Base-by-base conservation (phyloP, 352 stramenopile species). In the Pythium biforme region DNA sequence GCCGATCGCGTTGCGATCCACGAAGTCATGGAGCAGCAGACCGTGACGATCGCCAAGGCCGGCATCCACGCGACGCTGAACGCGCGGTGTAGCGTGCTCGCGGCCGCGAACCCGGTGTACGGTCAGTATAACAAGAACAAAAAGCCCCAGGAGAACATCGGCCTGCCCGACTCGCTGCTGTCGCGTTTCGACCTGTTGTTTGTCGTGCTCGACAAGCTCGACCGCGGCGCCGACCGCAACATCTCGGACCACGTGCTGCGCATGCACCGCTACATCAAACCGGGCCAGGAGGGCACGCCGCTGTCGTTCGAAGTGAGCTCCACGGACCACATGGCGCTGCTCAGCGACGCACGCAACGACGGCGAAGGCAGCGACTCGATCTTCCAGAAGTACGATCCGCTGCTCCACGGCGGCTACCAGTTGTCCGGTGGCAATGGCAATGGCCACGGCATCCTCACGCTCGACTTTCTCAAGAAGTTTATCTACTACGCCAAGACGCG, bases 11-110 rank as follows among this genome's bases (percentile, higher is more conserved):
- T 99, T 20, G 97, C 98, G 4, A 99, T 99, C 68, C 98, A 99
- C 85, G 98, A 99, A 91, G 85, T 93, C 50, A 99, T 99, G 98
- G 98, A 99, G 76, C 98, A 99, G 72, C 98, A 99, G 70, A 99
- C 98, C 1, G 97, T 99, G 4, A 99, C 97, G 3, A 99, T 99
- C 77, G 96, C 97, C 40, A 99, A 99, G 81, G 98, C 97, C 5
- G 98, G 98, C 19, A 99, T 99, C 68, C 97, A 99, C 76, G 97
- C 97, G 2, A 98, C 92, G 48, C 72, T 99, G 27, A 99, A 99
- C 73, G 98, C 98, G 3, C 86, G 98, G 41, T 99, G 97, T 77
- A 98, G 91, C 64, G 97, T 99, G 8, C 69, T 99, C 10, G 98
- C 98, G 0, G 98, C 98, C 5, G 98, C 98, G 14, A 99, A 99